phyloP scores from a whole-genome alignment of 129 eudicot genomes.

The Chrysanthemum lavandulifolium region DNA sequence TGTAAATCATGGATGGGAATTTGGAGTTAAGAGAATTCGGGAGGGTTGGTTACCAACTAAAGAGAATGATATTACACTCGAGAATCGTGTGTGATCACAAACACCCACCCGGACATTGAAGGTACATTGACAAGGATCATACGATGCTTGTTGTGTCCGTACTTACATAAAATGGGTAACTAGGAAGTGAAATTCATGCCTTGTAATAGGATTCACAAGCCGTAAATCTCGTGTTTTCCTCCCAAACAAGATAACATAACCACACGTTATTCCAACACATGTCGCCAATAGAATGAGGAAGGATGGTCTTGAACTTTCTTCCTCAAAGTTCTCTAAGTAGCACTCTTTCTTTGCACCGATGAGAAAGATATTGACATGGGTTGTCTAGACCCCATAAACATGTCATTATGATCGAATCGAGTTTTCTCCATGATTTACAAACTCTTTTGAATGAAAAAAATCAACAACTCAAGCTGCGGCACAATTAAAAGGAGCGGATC shows the following conservation, averaged over 20 bases:
- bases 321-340: slow-evolving; percentile 16
- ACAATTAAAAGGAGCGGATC: slow-evolving; percentile 16
- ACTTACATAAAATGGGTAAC: not conserved
- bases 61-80: not conserved
- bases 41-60: slow-evolving; percentile 5
- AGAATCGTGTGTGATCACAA: not conserved
- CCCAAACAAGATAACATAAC: slow-evolving; percentile 19
- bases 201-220: slow-evolving; percentile 35
- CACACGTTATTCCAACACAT: slow-evolving; percentile 20
- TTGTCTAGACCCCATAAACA: slow-evolving; percentile 1
- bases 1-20: slow-evolving; percentile 3
- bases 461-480: slow-evolving; percentile 18
- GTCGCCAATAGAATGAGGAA: not conserved
- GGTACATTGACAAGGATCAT: slow-evolving; percentile 17
- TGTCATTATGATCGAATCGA: not conserved
- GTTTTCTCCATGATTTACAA: slow-evolving; percentile 23
- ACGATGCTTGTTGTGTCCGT: not conserved
- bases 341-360: not conserved
- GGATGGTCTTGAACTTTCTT: slow-evolving; percentile 12
- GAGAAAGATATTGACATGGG: slow-evolving; percentile 9
- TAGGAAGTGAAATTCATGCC: slow-evolving; percentile 25
- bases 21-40: not conserved
- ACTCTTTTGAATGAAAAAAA: slow-evolving; percentile 18
- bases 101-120: slow-evolving; percentile 11
- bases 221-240: slow-evolving; percentile 1